Evolutionary conservation across 164 flowering plant genomes (phyloP), one percentile per base, ranked within the genome.

Genomic region (Tetracentron sinense): DNA sequence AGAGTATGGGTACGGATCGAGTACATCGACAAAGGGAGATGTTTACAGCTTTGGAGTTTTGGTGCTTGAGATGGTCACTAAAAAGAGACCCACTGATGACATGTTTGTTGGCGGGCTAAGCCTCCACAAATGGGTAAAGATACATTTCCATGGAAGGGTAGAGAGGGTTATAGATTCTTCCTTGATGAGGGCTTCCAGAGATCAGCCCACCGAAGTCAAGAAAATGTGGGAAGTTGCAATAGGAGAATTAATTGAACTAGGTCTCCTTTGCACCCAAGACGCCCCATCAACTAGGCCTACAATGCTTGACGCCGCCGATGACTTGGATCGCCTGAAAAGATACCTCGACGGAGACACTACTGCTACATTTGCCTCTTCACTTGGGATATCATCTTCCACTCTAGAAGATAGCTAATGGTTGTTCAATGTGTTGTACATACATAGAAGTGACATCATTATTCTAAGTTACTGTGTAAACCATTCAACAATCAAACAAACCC

Each of bases 21-120:
- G 25, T 54, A 64, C 75, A 22, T 78, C 84, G 0, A 77, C 80
- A 21, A 77, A 77, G 56, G 89, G 85, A 31, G 84, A 82, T 42
- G 84, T 82, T 22, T 82, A 82, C 73, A 84, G 85, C 72, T 84
- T 82, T 51, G 84, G 89, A 2, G 68, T 82, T n/a, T 50, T 80
- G 26, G 81, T 84, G 28, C 79, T 84, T 1, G 86, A 84, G 77
- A 80, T 81, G 76, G 77, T 84, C 58, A 82, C 84, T 4, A 56
- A 82, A 61, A 82, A 72, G 56, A 69, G 81, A 48, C 89, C 89
- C 11, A 80, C 85, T 0, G 85, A 82, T 44, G 82, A 72, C 46
- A 74, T 82, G 78, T 84, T 80, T 64, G 63, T 4, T 27, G 82
- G 74, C 12, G 83, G 66, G 4, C 55, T 74, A 46, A 79, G 56